Evolutionary conservation across 2,329 filamentous ascomycete genomes (phyloP), one percentile per base, ranked within the genome.

Genomic region (Penicillium sp.): DNA sequence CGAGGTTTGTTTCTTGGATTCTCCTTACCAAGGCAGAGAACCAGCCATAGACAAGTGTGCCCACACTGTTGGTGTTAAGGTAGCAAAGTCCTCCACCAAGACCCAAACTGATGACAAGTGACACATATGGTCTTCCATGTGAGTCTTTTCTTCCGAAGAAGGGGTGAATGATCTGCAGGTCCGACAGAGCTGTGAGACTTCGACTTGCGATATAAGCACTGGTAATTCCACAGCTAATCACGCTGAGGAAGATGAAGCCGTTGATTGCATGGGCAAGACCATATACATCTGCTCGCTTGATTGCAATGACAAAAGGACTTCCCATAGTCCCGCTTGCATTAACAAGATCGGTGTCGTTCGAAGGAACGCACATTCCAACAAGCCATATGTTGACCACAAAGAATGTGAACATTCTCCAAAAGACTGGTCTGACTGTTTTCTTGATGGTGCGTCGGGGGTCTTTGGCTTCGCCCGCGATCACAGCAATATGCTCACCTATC

Each of bases 381-480:
- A 72, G 63, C 69, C 69, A 72, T 48, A 72, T 69, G 38, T 70
- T 70, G 7, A 71, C 58, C 13, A 72, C 63, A 46, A 71, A 72
- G 47, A 72, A 72, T 3, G 61, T 63, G n/a, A 66, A 66, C 64
- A 71, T 71, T 42, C 69, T 66, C 66, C 65, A 71, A 49, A 71
- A 71, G 8, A 71, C 62, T 0, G 69, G 69, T 27, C 66, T 61
- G 4, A 71, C 59, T 1, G 67, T 68, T 5, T 61, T 66, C 49
- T 68, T 68, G 49, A 71, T 62, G 1, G 69, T 71, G 6, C 54
- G 55, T 18, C 69, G 57, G 1, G 69, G 69, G 10, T 69, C 58
- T 11, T 58, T 60, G 10, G 64, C 64, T 55, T 71, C 69, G 4
- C 69, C 69, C 2, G 69, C 69, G 27, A 71, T 69, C 14, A 71